Percentiles rank a stretch among this genome's conserved stretches.
These are phyloP conservation scores for Melanogaster broomeanus DNA, from an alignment of 768 basidiomycete genomes.

Conservation along the genomic window DNA sequence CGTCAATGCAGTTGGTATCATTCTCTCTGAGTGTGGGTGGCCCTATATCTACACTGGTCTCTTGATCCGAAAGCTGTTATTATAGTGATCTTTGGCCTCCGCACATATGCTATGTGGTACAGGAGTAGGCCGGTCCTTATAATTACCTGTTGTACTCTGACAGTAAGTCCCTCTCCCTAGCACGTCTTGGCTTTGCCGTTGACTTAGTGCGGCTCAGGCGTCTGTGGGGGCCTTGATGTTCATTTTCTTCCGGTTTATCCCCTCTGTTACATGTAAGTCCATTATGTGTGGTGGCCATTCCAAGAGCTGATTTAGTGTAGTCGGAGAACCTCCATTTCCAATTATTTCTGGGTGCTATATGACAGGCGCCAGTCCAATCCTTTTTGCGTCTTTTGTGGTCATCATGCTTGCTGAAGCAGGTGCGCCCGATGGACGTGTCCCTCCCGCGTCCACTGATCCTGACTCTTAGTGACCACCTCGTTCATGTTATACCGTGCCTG, in stretches of 20 bases:
- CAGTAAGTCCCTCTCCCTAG: not conserved
- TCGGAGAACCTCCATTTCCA: not conserved
- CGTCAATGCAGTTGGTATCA: not conserved
- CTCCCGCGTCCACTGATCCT: not conserved
- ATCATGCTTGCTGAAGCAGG: not conserved
- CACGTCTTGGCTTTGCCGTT: not conserved
- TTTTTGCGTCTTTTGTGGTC: not conserved
- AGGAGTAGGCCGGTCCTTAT: not conserved
- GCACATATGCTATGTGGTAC: not conserved
- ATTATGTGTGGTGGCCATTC: not conserved
- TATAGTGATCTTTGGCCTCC: not conserved
- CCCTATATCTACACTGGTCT: not conserved
- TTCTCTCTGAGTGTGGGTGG: not conserved
- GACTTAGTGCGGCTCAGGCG: not conserved
- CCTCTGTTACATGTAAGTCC: not conserved
- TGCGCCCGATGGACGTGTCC: not conserved
- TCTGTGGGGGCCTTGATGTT: not conserved
- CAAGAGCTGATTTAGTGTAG: not conserved
- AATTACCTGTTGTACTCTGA: not conserved
- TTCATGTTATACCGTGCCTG: not conserved
- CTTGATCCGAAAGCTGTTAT: not conserved
- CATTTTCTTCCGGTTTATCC: not conserved
- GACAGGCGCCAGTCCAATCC: not conserved
- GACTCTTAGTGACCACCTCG: not conserved
- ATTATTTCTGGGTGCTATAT: not conserved